Base-by-base conservation (phyloP, 441 rosid species). In the Gossypium davidsonii region DNA sequence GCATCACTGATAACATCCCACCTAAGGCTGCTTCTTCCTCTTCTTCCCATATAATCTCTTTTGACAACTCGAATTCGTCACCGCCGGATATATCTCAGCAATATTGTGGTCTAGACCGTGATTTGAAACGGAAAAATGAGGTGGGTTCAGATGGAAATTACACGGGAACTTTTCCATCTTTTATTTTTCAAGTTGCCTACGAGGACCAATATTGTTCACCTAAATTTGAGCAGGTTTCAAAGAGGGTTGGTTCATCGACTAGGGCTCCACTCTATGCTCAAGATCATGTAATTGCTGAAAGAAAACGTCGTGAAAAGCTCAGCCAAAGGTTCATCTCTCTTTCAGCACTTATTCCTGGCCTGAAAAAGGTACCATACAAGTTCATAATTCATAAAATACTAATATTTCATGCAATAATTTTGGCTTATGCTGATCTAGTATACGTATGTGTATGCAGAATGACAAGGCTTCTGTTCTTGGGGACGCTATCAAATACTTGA, bases 381-480 rank as follows among this genome's bases (percentile, higher is more conserved):
- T 57, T 57, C 62, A 23, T 23, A 56, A 56, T 59, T 59, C 64
- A 59, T 59, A 26, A 15, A 37, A 15, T 61, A 31, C 18, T 34
- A 34, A 4, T 18, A 64, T 39, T 64, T 39, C 52, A 64, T 39
- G 31, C 15, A 64, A 55, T 55, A 46, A 67, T 14, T 23, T 67
- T 26, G 71, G 44, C 60, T 15, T 49, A 68, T 68, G 11, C 21
- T 17, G 17, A 10, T 51, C 25, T 25, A 8, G 37, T 34, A 6
- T 34, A 6, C 59, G 28, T 62, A 4, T 71, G 17, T 42, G 56
- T 69, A 57, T 68, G 52, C 79, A 93, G 98, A 82, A 76, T 72
- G 96, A 93, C 79, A 93, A 90, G 74, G 92, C 92, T 31, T 88
- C 94, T 0, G 79, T 94, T 31, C 91, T 94, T 42, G 98, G 84